Evolutionary conservation across 2,329 filamentous ascomycete genomes (phyloP).

Genomic region (Cryoendolithus antarcticus): DNA sequence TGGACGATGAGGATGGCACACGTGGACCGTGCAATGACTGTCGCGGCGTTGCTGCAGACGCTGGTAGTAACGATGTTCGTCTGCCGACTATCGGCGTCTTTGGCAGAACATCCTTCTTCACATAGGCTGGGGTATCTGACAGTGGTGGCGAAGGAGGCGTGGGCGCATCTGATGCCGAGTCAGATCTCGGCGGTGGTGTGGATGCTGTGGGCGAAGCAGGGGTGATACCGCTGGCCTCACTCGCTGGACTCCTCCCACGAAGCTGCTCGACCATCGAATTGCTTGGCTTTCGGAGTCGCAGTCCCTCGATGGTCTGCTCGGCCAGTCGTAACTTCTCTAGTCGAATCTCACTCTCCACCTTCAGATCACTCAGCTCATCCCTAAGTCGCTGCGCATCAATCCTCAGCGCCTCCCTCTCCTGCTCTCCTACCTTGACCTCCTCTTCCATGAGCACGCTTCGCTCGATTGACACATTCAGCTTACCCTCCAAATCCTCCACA

Average conservation of each 20-base stretch:
- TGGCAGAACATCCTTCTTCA: slow-evolving; percentile 21
- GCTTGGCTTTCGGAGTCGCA: slow-evolving; percentile 39
- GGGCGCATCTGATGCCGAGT: slow-evolving; percentile 51
- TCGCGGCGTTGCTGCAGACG: slow-evolving; percentile 41
- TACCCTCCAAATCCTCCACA: slow-evolving; percentile 90
- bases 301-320: slow-evolving; percentile 37
- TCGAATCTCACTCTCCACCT: slow-evolving; percentile 87
- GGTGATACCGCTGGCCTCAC: slow-evolving; percentile 48
- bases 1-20: slow-evolving; percentile 22
- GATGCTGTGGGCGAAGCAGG: slow-evolving; percentile 81
- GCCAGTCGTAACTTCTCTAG: slow-evolving; percentile 81
- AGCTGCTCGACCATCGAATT: slow-evolving; percentile 34
- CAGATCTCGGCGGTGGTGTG: slow-evolving; percentile 66
- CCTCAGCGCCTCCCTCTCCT: slow-evolving; percentile 76
- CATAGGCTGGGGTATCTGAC: slow-evolving; percentile 65
- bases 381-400: slow-evolving; percentile 84
- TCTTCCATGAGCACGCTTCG: slow-evolving; percentile 86
- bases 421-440: slow-evolving; percentile 80
- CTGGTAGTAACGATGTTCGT: slow-evolving; percentile 37
- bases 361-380: slow-evolving; percentile 84
- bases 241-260: slow-evolving; percentile 36
- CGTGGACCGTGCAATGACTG: slow-evolving; percentile 31
- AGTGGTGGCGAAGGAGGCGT: slow-evolving; percentile 90
- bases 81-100: slow-evolving; percentile 28
- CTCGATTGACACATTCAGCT: slow-evolving; percentile 92